Evolutionary conservation across 2,329 filamentous ascomycete genomes (phyloP).

Genomic region (Hypoxylon sp.): DNA sequence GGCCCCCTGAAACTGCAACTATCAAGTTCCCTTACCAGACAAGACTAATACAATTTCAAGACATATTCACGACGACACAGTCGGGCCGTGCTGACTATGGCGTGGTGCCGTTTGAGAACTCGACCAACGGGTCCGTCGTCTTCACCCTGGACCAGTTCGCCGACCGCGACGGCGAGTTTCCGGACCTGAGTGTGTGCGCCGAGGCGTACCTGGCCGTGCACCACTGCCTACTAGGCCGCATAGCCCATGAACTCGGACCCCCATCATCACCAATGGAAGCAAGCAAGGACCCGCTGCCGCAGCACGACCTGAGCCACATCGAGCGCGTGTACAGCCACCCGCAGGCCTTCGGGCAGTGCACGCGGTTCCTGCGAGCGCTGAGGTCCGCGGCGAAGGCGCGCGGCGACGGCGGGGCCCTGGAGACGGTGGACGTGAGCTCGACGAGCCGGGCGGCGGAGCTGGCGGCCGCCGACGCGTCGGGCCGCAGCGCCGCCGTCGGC

Average conservation of each 20-base stretch:
- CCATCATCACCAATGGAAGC: conserved; percentile 40
- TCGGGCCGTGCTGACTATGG: conserved; percentile 70
- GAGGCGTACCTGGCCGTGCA: conserved; percentile 89
- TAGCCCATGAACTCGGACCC: background rate
- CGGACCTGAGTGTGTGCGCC: conserved; percentile 76
- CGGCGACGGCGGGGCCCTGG: no score
- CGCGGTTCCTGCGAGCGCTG: conserved; percentile 73
- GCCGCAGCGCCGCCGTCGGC: conserved; percentile 78
- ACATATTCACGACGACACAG: conserved; percentile 84
- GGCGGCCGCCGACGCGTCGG: conserved; percentile 65
- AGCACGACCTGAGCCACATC: conserved; percentile 63
- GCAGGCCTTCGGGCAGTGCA: conserved; percentile 94
- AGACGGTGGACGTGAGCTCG: conserved; percentile 80
- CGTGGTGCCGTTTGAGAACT: conserved; percentile 95
- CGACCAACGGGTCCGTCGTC: conserved; percentile 89
- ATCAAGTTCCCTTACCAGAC: background rate
- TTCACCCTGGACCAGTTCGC: conserved; percentile 90
- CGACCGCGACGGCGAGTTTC: conserved; percentile 70
- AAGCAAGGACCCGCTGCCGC: conserved; percentile 50
- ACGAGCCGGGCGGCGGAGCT: conserved; percentile 87
- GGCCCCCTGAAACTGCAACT: no score
- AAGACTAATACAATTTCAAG: conserved; percentile 49
- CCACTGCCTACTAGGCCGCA: conserved; percentile 79
- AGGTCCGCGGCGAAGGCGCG: conserved; percentile 73
- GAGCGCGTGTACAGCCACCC: conserved; percentile 88